Evolutionary conservation across 2,329 filamentous ascomycete genomes (phyloP).

Genomic region (Stagonosporopsis rhizophila): DNA sequence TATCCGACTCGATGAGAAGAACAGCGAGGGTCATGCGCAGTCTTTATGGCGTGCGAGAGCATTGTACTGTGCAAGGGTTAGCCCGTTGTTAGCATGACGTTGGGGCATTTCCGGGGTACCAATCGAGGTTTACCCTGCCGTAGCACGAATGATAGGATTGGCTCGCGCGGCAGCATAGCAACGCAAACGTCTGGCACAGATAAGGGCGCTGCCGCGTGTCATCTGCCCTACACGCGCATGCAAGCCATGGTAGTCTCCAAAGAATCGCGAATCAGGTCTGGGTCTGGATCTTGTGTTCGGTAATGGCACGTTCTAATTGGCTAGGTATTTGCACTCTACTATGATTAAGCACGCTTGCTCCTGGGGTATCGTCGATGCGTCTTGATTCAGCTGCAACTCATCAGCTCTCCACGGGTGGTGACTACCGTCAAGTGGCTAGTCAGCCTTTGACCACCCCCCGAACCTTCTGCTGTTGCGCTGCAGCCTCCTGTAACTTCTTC

Average conservation of each 20-base stretch:
- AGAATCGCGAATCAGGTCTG: neutral
- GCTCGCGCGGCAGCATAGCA: constrained; percentile 5
- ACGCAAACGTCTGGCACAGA: constrained; percentile 13
- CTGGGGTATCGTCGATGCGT: constrained; percentile 37
- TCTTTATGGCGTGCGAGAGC: constrained; percentile 17
- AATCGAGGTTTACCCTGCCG: constrained; percentile 13
- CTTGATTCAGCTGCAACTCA: constrained; percentile 11
- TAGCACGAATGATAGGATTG: constrained; percentile 9
- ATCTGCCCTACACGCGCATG: constrained; percentile 3
- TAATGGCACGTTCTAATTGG: constrained; percentile 21
- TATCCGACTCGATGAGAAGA: neutral
- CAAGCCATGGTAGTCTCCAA: constrained; percentile 4
- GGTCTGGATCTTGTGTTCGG: neutral
- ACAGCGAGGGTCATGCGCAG: constrained; percentile 8
- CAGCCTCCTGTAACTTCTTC: constrained; percentile 51
- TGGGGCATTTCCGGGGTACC: constrained; percentile 12
- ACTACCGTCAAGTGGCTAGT: constrained; percentile 18
- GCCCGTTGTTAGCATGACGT: constrained; percentile 13
- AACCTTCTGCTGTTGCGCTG: constrained; percentile 44
- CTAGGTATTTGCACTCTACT: constrained; percentile 21
- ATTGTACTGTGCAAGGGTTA: constrained; percentile 8
- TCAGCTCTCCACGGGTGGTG: constrained; percentile 7
- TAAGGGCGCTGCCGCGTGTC: constrained; percentile 16
- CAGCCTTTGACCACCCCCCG: constrained; percentile 37
- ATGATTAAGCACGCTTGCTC: constrained; percentile 30